Base-by-base conservation (phyloP, 331 rosid genomes). In the Malus hybrid region DNA sequence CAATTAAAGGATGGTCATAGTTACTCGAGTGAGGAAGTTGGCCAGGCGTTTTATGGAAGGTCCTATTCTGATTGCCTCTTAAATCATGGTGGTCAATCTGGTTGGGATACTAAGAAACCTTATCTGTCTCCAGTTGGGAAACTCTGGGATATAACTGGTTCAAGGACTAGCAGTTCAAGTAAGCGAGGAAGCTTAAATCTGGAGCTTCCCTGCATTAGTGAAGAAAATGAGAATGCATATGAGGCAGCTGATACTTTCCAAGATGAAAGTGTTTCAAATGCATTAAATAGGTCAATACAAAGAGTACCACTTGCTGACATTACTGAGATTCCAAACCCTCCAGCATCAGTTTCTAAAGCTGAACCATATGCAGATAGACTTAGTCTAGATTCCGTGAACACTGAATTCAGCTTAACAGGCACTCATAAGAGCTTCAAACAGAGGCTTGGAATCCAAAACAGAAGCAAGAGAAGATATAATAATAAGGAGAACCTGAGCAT, bases 121-220 rank as follows among this genome's bases (percentile, higher is more conserved):
- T 79, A 74, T 70, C 59, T 77, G 67, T 86, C 96, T 78, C 92
- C 96, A 9, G 78, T 89, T 82, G 88, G 87, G 62, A 92, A 90
- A 62, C 82, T 92, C 61, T 88, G 95, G 97, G 93, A 95, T 65
- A 85, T 79, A 80, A 83, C 83, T 67, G 83, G 83, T 80, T 75
- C 82, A 24, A 79, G 78, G 73, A 73, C 77, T 20, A 86, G 90
- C 68, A 89, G 96, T 82, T 95, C 96, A n/a, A 96, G 86, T 75
- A 95, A 86, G 86, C 84, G 83, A 15, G 77, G 69, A 76, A 89
- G 88, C 88, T 83, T 79, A 77, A 89, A 76, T 71, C 80, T 75
- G 27, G 99, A 95, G 80, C 99, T 95, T 80, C 97, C 98, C 28
- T 88, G 93, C 87, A 92, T 95, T 52, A 79, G 54, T 34, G 99